These are phyloP conservation scores for Fragaria iinumae DNA, from an alignment of 306 rosid genomes.

Conservation along the genomic window DNA sequence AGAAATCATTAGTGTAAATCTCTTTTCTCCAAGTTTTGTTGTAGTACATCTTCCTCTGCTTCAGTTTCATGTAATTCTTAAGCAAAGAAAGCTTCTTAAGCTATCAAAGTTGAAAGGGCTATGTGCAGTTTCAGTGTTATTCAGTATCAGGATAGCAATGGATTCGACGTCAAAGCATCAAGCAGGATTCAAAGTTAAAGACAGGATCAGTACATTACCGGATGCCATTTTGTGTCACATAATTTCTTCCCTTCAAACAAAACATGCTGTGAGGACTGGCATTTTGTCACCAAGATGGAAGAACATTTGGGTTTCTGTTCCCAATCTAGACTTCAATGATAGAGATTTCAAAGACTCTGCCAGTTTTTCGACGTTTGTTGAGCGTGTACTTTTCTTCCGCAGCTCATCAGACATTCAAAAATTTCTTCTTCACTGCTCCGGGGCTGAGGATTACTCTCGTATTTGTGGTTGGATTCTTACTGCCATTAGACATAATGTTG, in stretches of 20 bases:
- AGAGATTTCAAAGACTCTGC: not conserved
- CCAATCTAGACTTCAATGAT: not conserved
- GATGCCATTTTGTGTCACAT: not conserved
- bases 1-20: too few species aligned
- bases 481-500: not conserved
- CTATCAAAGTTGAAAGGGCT: not conserved
- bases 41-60: not conserved
- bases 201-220: conserved; percentile 2
- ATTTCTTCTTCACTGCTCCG: not conserved
- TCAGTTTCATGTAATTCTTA: not conserved
- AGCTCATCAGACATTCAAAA: not conserved
- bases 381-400: conserved; percentile 1
- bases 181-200: not conserved
- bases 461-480: not conserved
- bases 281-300: conserved; percentile 1
- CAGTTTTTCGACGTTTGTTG: not conserved
- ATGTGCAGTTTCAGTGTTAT: not conserved
- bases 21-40: too few species aligned
- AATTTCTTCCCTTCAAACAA: not conserved
- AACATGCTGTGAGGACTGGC: not conserved
- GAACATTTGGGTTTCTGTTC: not conserved
- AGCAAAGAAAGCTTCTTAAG: not conserved
- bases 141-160: not conserved
- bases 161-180: not conserved
- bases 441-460: not conserved